phyloP scores from a whole-genome alignment of 2,329 filamentous ascomycete species.

The Plectosphaerella plurivora region DNA sequence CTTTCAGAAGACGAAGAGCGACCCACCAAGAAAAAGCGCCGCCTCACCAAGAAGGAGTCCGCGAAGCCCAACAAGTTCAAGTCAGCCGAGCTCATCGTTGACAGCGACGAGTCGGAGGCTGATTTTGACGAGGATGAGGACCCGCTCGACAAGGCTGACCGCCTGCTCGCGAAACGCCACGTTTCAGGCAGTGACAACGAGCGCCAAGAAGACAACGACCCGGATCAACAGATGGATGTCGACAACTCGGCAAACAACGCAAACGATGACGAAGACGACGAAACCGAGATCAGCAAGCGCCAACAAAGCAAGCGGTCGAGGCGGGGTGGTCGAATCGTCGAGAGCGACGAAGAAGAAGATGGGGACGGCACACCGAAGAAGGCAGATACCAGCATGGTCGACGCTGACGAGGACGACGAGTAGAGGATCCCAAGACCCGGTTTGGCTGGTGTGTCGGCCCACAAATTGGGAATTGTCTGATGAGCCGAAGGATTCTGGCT shows the following conservation, averaged over 20 bases:
- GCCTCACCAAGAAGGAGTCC: slow-evolving; percentile 45
- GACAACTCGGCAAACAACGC: slow-evolving; percentile 33
- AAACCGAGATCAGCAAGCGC: slow-evolving; percentile 44
- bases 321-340: slow-evolving; percentile 43
- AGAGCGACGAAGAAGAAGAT: slow-evolving; percentile 50
- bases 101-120: slow-evolving; percentile 50
- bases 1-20: slow-evolving; percentile 44
- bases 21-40: slow-evolving; percentile 59
- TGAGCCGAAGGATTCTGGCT: too few species aligned
- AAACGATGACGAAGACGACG: slow-evolving; percentile 42
- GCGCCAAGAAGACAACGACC: slow-evolving; percentile 15
- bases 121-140: slow-evolving; percentile 29
- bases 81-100: slow-evolving; percentile 77
- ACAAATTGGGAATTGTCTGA: neutral
- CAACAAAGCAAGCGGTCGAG: slow-evolving; percentile 41
- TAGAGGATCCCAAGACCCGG: slow-evolving; percentile 3
- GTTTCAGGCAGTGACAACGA: slow-evolving; percentile 23
- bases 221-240: slow-evolving; percentile 47
- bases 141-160: slow-evolving; percentile 22
- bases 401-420: slow-evolving; percentile 27
- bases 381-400: slow-evolving; percentile 36
- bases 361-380: slow-evolving; percentile 22
- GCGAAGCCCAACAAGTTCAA: slow-evolving; percentile 64
- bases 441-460: neutral
- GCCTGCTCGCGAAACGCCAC: slow-evolving; percentile 18